phyloP scores from a whole-genome alignment of 768 basidiomycete species.

The Hortiboletus campestris region DNA sequence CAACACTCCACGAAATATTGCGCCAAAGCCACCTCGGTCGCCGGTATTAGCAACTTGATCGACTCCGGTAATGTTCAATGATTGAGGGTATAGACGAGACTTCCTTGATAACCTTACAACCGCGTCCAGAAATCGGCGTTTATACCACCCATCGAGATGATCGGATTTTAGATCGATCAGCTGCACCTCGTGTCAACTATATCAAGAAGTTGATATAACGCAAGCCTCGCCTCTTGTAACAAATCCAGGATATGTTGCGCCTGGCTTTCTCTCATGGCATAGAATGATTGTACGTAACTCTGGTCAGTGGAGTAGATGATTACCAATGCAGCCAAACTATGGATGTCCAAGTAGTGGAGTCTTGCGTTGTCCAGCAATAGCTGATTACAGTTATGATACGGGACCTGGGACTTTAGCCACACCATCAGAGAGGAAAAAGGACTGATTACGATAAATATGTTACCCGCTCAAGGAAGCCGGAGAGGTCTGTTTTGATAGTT shows the following conservation, averaged over 20 bases:
- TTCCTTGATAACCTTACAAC: slow-evolving; percentile 30
- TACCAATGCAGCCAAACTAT: slow-evolving; percentile 22
- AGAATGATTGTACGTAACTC: slow-evolving; percentile 16
- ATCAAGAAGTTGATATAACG: neutral
- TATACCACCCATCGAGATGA: slow-evolving; percentile 26
- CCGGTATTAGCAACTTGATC: slow-evolving; percentile 10
- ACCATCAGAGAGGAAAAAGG: neutral
- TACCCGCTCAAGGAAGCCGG: slow-evolving; percentile 14
- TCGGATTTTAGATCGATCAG: slow-evolving; percentile 24
- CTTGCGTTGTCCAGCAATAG: slow-evolving; percentile 5
- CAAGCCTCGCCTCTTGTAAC: slow-evolving; percentile 19
- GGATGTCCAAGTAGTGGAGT: slow-evolving; percentile 24
- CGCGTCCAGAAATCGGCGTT: slow-evolving; percentile 28
- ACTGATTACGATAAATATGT: neutral
- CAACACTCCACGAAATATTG: slow-evolving; percentile 30
- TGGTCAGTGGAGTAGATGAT: slow-evolving; percentile 20
- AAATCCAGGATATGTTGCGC: slow-evolving; percentile 29
- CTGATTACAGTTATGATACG: slow-evolving; percentile 21
- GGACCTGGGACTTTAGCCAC: slow-evolving; percentile 14
- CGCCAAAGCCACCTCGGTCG: slow-evolving; percentile 32
- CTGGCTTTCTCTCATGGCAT: slow-evolving; percentile 17
- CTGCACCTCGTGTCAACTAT: slow-evolving; percentile 7
- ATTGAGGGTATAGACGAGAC: slow-evolving; percentile 28
- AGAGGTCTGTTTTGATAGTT: slow-evolving; percentile 15
- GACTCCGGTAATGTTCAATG: slow-evolving; percentile 22